Conservation (phyloP, 2,329 filamentous ascomycete genomes). For the Tetracladium maxilliforme region DNA sequence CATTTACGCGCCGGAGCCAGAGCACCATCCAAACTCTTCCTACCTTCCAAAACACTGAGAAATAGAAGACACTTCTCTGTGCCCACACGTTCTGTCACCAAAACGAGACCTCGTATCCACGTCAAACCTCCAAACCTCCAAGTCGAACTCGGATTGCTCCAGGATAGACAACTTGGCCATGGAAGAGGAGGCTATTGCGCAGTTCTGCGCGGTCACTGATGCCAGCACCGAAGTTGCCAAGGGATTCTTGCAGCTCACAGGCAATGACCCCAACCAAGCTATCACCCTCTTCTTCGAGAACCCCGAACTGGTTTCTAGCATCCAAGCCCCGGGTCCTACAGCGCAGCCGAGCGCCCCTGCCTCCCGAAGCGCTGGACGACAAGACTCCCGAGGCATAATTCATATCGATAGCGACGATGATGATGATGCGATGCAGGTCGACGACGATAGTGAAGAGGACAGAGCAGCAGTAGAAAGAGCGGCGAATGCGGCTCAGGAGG, state of each 20-base stretch:
- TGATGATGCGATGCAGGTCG: slow-evolving; percentile 27
- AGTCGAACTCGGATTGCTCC: no score
- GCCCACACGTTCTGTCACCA: no score
- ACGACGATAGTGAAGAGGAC: slow-evolving; percentile 18
- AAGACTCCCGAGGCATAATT: slow-evolving; percentile 47
- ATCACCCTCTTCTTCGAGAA: slow-evolving; percentile 85
- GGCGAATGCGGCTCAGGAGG: slow-evolving; percentile 47
- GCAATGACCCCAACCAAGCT: slow-evolving; percentile 70
- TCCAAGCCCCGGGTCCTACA: slow-evolving; percentile 6
- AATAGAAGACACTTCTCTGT: no score
- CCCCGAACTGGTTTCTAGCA: slow-evolving; percentile 43
- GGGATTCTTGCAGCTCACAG: slow-evolving; percentile 75
- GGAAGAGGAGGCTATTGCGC: slow-evolving; percentile 56
- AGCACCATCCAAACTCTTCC: no score
- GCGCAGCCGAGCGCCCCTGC: slow-evolving; percentile 13
- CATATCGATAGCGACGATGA: slow-evolving; percentile 69
- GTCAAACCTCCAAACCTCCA: no score
- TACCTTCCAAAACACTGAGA: no score
- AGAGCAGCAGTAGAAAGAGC: slow-evolving; percentile 24
- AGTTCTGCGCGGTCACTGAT: slow-evolving; percentile 73
- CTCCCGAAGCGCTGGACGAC: slow-evolving; percentile 19
- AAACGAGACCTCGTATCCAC: no score
- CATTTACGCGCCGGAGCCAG: no score
- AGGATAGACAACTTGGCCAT: no score
- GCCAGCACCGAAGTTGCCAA: slow-evolving; percentile 59